Conservation (phyloP, 768 basidiomycete genomes). For the Termitomyces sp. region DNA sequence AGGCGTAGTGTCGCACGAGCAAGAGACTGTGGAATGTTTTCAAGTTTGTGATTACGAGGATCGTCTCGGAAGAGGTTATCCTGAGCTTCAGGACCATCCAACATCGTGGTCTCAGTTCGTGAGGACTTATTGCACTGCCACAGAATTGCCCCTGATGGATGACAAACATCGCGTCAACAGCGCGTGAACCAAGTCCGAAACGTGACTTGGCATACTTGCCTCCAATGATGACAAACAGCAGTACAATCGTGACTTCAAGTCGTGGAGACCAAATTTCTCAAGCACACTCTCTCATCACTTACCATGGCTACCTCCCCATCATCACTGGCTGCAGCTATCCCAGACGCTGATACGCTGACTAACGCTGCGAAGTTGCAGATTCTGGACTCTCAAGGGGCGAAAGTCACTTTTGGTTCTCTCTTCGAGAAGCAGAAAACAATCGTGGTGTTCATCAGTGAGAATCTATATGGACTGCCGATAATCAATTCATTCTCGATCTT, state of each 20-base stretch:
- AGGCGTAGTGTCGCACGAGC: slow-evolving; percentile 58
- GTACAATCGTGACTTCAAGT: no score
- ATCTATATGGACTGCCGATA: neutral
- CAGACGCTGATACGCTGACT: slow-evolving; percentile 29
- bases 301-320: neutral
- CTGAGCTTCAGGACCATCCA: slow-evolving; percentile 28
- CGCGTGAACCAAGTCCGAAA: neutral
- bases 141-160: neutral
- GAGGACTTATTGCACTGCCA: neutral
- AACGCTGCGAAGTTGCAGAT: slow-evolving; percentile 39
- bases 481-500: neutral
- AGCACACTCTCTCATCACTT: neutral
- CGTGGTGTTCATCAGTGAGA: slow-evolving; percentile 61
- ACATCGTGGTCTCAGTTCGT: slow-evolving; percentile 5
- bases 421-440: slow-evolving; percentile 49
- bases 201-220: neutral
- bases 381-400: slow-evolving; percentile 41
- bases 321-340: slow-evolving; percentile 22
- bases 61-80: slow-evolving; percentile 28
- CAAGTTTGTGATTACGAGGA: neutral
- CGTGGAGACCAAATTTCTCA: neutral
- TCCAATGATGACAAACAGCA: no score
- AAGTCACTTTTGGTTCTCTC: slow-evolving; percentile 49
- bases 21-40: slow-evolving; percentile 44
- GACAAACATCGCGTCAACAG: neutral